Evolutionary conservation across 1,139 yeast genomes (phyloP).

Genomic region (Kodamaea derodonti): DNA sequence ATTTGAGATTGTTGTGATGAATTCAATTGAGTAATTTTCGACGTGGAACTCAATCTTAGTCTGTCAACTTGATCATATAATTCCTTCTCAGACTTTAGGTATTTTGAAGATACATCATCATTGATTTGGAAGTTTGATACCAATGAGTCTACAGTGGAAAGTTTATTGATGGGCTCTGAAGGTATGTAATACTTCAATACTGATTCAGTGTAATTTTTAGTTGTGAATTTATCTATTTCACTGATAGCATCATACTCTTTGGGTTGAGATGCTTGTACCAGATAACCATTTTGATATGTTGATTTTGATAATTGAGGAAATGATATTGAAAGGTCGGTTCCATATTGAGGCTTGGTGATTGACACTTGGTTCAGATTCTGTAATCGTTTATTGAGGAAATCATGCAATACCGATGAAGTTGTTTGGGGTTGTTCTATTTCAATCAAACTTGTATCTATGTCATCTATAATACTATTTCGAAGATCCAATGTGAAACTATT

Average conservation of each 20-base stretch:
- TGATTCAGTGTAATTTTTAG: conserved; percentile 1
- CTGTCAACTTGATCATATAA: conserved; percentile 8
- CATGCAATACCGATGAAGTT: conserved; percentile 2
- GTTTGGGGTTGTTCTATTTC: conserved; percentile 2
- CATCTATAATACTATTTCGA: not conserved
- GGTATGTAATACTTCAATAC: conserved; percentile 9
- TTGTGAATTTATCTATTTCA: not conserved
- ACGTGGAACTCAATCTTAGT: conserved; percentile 7
- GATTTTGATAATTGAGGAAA: conserved; percentile 9
- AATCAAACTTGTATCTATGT: not conserved
- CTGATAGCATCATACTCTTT: not conserved
- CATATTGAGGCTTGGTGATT: conserved; percentile 8
- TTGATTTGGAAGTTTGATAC: conserved; percentile 13
- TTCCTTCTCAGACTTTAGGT: conserved; percentile 7
- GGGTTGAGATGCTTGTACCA: not conserved
- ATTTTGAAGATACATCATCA: conserved; percentile 9
- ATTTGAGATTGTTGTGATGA: conserved; percentile 19
- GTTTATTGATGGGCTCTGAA: conserved; percentile 1
- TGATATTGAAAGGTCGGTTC: conserved; percentile 12
- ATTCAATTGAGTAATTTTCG: conserved; percentile 9
- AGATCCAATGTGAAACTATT: too few species aligned
- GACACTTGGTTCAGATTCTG: not conserved
- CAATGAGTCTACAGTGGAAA: conserved; percentile 10
- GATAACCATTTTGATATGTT: conserved; percentile 12
- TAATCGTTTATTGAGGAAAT: conserved; percentile 5